Base-by-base conservation (phyloP, 2,329 filamentous ascomycete genomes). In the Colletotrichum liaoningense region DNA sequence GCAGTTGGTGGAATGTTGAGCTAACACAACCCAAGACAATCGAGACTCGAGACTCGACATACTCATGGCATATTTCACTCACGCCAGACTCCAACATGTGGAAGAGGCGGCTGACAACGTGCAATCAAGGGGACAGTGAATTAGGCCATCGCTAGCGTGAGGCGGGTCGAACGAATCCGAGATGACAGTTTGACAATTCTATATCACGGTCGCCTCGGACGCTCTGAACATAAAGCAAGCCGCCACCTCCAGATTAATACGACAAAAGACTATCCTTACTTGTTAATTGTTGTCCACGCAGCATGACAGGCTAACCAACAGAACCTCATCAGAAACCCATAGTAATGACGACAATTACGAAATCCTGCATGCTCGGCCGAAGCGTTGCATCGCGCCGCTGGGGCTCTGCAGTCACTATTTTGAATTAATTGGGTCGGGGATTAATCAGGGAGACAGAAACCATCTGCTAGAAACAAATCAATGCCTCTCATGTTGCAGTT, bases 401-500 rank as follows among this genome's bases (percentile, higher is more conserved):
- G 63, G 12, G 14, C 38, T 42, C 54, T 52, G 19, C 24, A 49
- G 28, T 72, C 30, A 30, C 69, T 55, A 64, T 69, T 72, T 69
- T 64, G 30, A 56, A 69, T 55, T n/a, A 54, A 49, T 46, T 56
- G 54, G 65, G 33, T 33, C 63, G 59, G 59, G 54, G 42, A 54
- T 69, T 49, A 46, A 33, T 38, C 14, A 72, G 59, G 57, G 58
- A 69, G 69, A 24, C 52, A 55, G 59, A 46, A 59, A 54, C 69
- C 65, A 19, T 59, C 38, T 69, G 65, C 38, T 59, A 72, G 69
- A 72, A 72, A 69, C 69, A 69, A 24, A 52, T 28, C 69, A 59
- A 55, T 69, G 66, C 69, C 58, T 60, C 52, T 24, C 54, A 35
- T 63, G 65, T 14, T 38, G 14, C 38, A 42, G 14, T 59, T n/a